Base-by-base conservation (phyloP, 192 early-diverging fungal genomes). In the Funneliformis geosporum region DNA sequence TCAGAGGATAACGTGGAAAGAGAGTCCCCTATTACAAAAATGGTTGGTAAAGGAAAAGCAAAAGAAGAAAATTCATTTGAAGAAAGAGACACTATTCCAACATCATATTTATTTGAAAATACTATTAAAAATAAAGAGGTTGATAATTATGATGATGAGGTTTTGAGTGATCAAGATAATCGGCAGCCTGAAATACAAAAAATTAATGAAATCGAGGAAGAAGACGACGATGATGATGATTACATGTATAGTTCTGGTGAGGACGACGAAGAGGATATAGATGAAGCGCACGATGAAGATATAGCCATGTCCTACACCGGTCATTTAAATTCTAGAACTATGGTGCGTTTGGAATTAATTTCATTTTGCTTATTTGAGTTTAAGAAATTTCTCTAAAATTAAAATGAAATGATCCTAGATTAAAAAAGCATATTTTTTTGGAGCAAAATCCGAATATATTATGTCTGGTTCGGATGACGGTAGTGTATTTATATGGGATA, bases 381-480 rank as follows among this genome's bases (percentile, higher is more conserved):
- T n/a, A 3, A 11, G 1, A 12, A 16, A 21, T 25, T 5, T 27
- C 18, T 4, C 39, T 27, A 12, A 39, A 40, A 28, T 39, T 12
- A 11, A 40, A 38, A n/a, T 33, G 9, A 42, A 76, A 62, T 33
- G 0, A 27, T 62, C 12, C 9, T 79, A 86, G 85, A 86, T 91
- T 65, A 95, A 95, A 78, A 93, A 94, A 69, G 92, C 92, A 44
- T 91, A 90, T 79, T 94, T 93, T 83, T 89, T 85, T 80, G 91
- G 91, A 1, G 82, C 89, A 0, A 88, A 91, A 59, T 90, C 89
- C 75, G 86, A 87, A 64, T 93, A 90, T 67, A 83, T 95, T 21
- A 88, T 91, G 74, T 94, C 92, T 9, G 94, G 94, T 1, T 92
- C 91, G 5, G 94, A 95, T 76, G 94, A 93, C 80, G 92, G 94